Base-by-base conservation (phyloP, 2,329 filamentous ascomycete genomes). In the Zymoseptoria tritici region DNA sequence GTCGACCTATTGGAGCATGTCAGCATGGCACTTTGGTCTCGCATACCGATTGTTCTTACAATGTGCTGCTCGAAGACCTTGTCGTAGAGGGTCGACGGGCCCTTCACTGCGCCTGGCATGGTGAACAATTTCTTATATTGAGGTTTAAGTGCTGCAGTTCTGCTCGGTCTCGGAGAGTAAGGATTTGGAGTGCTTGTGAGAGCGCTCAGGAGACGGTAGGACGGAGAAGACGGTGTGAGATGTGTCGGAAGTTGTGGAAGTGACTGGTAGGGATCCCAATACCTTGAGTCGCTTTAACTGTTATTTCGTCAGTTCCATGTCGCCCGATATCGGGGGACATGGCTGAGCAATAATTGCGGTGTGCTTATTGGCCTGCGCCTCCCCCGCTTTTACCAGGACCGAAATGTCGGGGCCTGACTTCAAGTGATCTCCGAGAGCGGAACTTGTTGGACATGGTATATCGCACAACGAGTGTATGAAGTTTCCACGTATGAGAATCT, bases 11-110 rank as follows among this genome's bases (percentile, higher is more conserved):
- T 16, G 2, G 13, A 16, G 9, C 2, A n/a, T 49, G 57, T 66
- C 42, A 66, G 62, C 29, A 11, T 29, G 6, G 13, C 16, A 26
- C n/a, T 29, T n/a, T 22, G 13, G 21, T 22, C 16, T 53, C 1
- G 21, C 7, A 4, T n/a, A 22, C 16, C 19, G 20, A 49, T 24
- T 16, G 31, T 21, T 31, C 64, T 60, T 55, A 66, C 92, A 71
- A 97, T 88, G 76, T 99, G 94, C 79, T 88, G 88, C 70, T 90
- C 85, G 71, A 97, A 88, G 77, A 97, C 92, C 86, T 97, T 97
- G 83, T 97, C 93, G 79, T 97, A 97, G 73, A 70, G 59, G 54
- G 68, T 70, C 52, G 58, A 63, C 26, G 70, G 70, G 36, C 68
- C 67, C 61, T 67, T 67, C n/a, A 72, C 64, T 26, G 66, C 68